A percentile compares a stretch with the other conserved stretches of the same genome.
Conservation (phyloP, 208 protist species). For the Acanthamoeba triangularis region DNA sequence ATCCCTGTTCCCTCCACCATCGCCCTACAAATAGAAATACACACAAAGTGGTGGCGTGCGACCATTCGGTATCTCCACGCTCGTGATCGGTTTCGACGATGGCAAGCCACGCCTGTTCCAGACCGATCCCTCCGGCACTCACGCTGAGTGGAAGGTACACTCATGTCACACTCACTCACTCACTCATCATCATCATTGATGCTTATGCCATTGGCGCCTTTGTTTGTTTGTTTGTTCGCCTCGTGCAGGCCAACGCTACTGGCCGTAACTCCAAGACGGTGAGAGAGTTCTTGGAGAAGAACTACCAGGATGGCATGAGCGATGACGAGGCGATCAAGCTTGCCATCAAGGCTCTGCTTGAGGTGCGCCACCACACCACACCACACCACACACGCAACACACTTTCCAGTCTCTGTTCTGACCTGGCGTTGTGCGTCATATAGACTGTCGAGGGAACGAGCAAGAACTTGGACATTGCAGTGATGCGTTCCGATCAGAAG, state of each 20-base stretch:
- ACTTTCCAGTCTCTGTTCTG: too few relatives aligned
- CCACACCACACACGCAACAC: not conserved
- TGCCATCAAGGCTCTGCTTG: constrained; percentile 98
- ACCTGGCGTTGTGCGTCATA: too few relatives aligned
- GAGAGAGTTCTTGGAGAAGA: constrained; percentile 99
- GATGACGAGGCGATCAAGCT: constrained; percentile 97
- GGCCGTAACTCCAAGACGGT: constrained; percentile 98
- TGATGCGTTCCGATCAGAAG: constrained; percentile 27
- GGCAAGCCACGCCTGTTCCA: constrained; percentile 96
- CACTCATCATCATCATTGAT: not conserved
- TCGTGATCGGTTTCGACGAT: constrained; percentile 99
- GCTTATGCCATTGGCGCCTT: not conserved
- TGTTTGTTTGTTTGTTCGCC: not conserved
- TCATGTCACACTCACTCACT: not conserved
- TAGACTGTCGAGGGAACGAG: constrained; percentile 93
- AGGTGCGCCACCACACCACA: constrained; percentile 93
- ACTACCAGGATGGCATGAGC: constrained; percentile 94
- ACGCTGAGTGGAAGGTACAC: constrained; percentile 95
- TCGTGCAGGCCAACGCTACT: constrained; percentile 88
- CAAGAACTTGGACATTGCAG: constrained; percentile 95
- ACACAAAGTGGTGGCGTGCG: constrained; percentile 98
- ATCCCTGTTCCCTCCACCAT: not conserved
- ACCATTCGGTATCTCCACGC: constrained; percentile 99
- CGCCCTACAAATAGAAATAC: constrained; percentile 90
- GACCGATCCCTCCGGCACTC: constrained; percentile 96